These are phyloP conservation scores for Clonostachys rhizophaga DNA, from an alignment of 2,329 filamentous ascomycete genomes.

Conservation along the genomic window DNA sequence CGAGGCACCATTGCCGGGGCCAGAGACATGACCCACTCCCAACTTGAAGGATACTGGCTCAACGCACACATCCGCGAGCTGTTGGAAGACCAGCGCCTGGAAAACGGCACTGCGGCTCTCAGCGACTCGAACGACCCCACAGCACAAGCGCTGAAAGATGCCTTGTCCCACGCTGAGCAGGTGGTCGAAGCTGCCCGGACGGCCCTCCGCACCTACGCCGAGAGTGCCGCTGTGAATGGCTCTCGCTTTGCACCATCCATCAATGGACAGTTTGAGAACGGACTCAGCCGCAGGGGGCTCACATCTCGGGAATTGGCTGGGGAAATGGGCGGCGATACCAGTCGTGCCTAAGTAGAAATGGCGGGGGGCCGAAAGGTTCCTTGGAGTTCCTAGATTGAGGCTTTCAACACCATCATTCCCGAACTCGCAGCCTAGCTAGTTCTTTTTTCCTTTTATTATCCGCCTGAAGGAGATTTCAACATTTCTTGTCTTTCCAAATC, in stretches of 20 bases:
- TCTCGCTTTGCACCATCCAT: constrained; percentile 20
- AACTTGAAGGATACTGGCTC: constrained; percentile 56
- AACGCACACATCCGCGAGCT: constrained; percentile 57
- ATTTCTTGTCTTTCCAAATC: no score
- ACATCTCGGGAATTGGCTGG: constrained; percentile 52
- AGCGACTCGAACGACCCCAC: constrained; percentile 25
- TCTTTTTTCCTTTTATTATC: no score
- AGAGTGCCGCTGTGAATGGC: neutral
- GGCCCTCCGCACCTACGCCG: constrained; percentile 24
- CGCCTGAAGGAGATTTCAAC: no score
- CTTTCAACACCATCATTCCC: neutral
- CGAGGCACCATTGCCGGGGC: constrained; percentile 60
- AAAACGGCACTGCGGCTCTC: constrained; percentile 2
- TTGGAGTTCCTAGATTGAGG: constrained; percentile 3
- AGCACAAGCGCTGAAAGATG: constrained; percentile 32
- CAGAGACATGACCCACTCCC: constrained; percentile 46
- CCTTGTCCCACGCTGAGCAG: constrained; percentile 39
- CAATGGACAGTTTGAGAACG: constrained; percentile 4
- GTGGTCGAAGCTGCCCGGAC: constrained; percentile 37
- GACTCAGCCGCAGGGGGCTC: constrained; percentile 20
- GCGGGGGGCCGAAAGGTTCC: constrained; percentile 1
- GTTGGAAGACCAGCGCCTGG: constrained; percentile 31
- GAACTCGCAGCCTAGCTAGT: no score
- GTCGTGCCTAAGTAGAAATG: constrained; percentile 11
- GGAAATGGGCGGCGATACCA: constrained; percentile 60